These are phyloP conservation scores for Botryotinia convoluta DNA, from an alignment of 2,329 filamentous ascomycete genomes.

Conservation along the genomic window DNA sequence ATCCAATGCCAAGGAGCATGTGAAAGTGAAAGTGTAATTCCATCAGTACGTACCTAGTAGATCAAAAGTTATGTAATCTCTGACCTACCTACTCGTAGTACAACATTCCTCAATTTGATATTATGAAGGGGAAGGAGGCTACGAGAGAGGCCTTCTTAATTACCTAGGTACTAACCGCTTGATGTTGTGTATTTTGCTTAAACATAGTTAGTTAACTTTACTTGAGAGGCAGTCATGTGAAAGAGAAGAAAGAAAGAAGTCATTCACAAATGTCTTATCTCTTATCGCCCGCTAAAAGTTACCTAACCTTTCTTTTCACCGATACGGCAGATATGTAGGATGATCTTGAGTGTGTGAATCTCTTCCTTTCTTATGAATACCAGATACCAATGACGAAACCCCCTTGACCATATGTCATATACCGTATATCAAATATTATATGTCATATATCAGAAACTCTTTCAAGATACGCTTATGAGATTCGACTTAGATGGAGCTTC, in stretches of 20 bases:
- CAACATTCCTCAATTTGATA: not conserved
- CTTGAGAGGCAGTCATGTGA: not conserved
- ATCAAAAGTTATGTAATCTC: not conserved
- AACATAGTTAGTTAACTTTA: not conserved
- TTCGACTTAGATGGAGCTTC: not conserved
- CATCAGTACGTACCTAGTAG: no score
- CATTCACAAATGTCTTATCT: not conserved
- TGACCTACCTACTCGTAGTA: not conserved
- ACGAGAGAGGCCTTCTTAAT: not conserved
- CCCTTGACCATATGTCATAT: not conserved
- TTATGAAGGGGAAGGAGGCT: not conserved
- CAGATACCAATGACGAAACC: not conserved
- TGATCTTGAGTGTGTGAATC: not conserved
- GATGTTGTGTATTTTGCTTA: not conserved
- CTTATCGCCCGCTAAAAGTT: not conserved
- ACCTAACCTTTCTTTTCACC: not conserved
- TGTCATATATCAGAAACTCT: not conserved
- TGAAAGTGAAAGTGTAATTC: constrained; percentile 17
- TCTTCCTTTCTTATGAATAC: not conserved
- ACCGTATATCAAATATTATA: no score
- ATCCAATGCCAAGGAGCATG: constrained; percentile 14
- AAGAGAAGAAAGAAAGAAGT: not conserved
- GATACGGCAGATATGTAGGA: not conserved
- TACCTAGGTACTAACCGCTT: not conserved
- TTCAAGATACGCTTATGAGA: not conserved